Percentiles rank a stretch among this genome's conserved stretches.
phyloP scores from a whole-genome alignment of 495 filamentous ascomycete species.

The Pseudevernia furfuracea region DNA sequence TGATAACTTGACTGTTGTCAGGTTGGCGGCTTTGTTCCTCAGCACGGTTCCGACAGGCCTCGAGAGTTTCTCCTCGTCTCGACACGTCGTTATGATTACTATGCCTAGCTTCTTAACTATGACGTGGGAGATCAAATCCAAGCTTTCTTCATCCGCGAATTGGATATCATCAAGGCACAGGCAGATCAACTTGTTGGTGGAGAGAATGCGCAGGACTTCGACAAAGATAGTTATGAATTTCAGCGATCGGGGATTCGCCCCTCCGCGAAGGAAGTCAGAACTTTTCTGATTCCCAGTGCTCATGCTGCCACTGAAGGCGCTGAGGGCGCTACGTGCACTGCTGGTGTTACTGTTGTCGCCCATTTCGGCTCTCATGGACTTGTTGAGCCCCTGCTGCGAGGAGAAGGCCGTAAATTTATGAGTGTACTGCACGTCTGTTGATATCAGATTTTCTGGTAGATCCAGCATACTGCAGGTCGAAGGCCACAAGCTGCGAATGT shows the following conservation, averaged over 20 bases:
- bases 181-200: constrained; percentile 70
- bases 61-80: constrained; percentile 23
- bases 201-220: constrained; percentile 72
- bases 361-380: constrained; percentile 18
- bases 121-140: constrained; percentile 70
- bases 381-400: constrained; percentile 14
- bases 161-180: constrained; percentile 82
- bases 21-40: constrained; percentile 37
- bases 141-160: constrained; percentile 76
- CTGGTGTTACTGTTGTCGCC: constrained; percentile 6
- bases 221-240: constrained; percentile 76
- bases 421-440: constrained; percentile 14
- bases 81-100: constrained; percentile 50
- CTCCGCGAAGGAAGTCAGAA: constrained; percentile 58
- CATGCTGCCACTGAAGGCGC: constrained; percentile 8
- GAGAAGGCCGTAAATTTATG: not conserved
- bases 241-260: constrained; percentile 63
- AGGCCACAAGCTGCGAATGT: constrained; percentile 70
- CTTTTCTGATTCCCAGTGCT: constrained; percentile 5
- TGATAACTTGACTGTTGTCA: constrained; percentile 57
- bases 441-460: constrained; percentile 65
- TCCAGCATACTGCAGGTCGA: constrained; percentile 68
- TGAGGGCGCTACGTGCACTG: constrained; percentile 14
- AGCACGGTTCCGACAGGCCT: constrained; percentile 36
- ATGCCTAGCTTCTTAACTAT: constrained; percentile 65